Evolutionary conservation across 345 rosid genomes (phyloP), one percentile per base, ranked within the genome.

Genomic region (Theobroma cacao): DNA sequence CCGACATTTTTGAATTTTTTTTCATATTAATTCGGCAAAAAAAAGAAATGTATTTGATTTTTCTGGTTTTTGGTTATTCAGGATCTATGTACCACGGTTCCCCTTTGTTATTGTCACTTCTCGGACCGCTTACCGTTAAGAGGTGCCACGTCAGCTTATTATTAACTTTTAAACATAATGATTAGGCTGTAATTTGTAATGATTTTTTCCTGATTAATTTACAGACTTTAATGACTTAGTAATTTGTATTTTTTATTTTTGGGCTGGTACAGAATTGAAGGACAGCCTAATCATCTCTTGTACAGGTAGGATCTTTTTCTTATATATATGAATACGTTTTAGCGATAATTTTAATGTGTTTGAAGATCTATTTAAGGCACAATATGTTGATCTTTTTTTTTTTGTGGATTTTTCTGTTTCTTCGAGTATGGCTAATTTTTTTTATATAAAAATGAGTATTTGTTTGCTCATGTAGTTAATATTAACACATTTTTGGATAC

Each of bases 1-100:
- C 55, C 2, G 15, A 2, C 11, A 43, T 40, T 41, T 41, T 30
- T 15, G 38, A 1, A 67, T 41, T 38, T 55, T 15, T 5, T n/a
- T 71, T 41, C 15, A 7, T 2, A 1, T 68, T 52, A 26, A 17
- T 53, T n/a, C n/a, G 28, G 20, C 40, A 0, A 47, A 59, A 61
- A 52, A 2, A 24, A 76, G 69, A 65, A 43, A 7, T 53, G 14
- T 36, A 58, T 30, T 17, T 33, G 47, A 11, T 18, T 67, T 75
- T 31, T 75, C 17, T 47, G 55, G 65, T 79, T 78, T 31, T 59
- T 73, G 9, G 77, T 36, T 65, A 9, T 55, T 36, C 80, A 96
- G 99, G 99, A 85, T 94, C 98, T 64, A 96, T 96, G 97, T 94
- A 92, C 83, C 99, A 94, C 75, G 98, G 95, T 78, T 94, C 99